phyloP scores from a whole-genome alignment of 352 stramenopile genomes.

The Thalassiosira livingstoniorum region DNA sequence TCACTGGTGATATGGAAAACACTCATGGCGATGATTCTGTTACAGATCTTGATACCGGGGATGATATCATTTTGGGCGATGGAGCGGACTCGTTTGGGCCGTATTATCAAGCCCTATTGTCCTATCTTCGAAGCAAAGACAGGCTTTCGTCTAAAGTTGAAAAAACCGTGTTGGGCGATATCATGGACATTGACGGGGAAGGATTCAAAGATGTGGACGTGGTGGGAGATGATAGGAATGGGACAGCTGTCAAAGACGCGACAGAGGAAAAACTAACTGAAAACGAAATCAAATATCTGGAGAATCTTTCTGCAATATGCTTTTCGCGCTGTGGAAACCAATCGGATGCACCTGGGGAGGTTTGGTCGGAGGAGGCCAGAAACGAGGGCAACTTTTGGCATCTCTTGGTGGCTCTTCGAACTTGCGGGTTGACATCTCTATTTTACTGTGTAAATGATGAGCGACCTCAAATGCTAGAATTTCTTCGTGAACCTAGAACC shows the following conservation, averaged over 20 bases:
- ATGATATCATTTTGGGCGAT: constrained; percentile 22
- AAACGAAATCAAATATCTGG: constrained; percentile 61
- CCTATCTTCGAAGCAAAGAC: constrained; percentile 50
- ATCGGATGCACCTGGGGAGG: too few relatives aligned
- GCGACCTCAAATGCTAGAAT: constrained; percentile 23
- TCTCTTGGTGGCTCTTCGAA: constrained; percentile 62
- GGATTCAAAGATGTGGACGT: constrained; percentile 31
- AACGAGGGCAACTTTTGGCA: constrained; percentile 77
- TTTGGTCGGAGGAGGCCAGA: constrained; percentile 40
- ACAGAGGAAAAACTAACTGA: constrained; percentile 23
- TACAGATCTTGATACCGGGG: too few relatives aligned
- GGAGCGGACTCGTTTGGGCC: constrained; percentile 55
- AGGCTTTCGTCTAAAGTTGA: constrained; percentile 6
- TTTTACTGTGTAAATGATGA: constrained; percentile 58
- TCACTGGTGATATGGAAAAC: too few relatives aligned
- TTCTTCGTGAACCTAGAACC: constrained; percentile 35
- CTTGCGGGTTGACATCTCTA: constrained; percentile 50
- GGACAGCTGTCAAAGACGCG: constrained; percentile 3
- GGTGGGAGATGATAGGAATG: constrained; percentile 14
- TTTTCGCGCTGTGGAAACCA: constrained; percentile 26
- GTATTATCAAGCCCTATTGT: constrained; percentile 62
- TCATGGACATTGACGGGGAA: neutral
- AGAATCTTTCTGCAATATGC: constrained; percentile 39
- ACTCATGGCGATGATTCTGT: too few relatives aligned
- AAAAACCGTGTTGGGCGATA: constrained; percentile 4